Percentiles rank a stretch among this genome's conserved stretches.
phyloP scores from a whole-genome alignment of 352 stramenopile genomes.

The Globisporangium spinosum region DNA sequence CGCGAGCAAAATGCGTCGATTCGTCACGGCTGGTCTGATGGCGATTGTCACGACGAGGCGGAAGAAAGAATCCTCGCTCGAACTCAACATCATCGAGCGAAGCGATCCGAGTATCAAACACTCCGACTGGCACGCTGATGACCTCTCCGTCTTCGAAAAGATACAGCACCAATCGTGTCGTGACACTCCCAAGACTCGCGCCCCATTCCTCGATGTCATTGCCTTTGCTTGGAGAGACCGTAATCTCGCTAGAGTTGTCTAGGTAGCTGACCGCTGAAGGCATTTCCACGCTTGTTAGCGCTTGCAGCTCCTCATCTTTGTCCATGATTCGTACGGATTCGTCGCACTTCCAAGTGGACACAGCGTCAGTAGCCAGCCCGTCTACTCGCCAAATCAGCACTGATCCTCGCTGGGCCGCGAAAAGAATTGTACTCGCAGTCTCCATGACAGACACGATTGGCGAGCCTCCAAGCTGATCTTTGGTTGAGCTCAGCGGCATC shows the following conservation, averaged over 20 bases:
- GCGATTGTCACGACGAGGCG: background rate
- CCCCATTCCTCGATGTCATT: constrained; percentile 9
- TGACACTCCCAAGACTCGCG: background rate
- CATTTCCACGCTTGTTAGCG: background rate
- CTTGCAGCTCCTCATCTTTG: constrained; percentile 1
- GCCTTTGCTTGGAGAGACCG: background rate
- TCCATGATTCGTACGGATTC: background rate
- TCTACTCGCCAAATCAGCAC: background rate
- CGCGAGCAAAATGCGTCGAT: background rate
- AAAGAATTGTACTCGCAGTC: background rate
- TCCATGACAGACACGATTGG: background rate
- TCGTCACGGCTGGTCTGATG: background rate
- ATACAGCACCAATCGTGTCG: constrained; percentile 23
- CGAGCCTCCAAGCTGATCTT: background rate
- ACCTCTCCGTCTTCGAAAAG: constrained; percentile 29
- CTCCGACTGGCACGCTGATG: constrained; percentile 13
- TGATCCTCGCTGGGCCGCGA: background rate
- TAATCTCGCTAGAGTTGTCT: background rate
- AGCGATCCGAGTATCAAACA: constrained; percentile 7
- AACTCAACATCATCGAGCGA: constrained; percentile 6
- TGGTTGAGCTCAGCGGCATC: background rate
- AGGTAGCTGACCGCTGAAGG: too few species aligned
- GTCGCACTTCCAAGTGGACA: background rate
- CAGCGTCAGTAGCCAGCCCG: background rate
- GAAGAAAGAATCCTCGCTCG: constrained; percentile 1